phyloP scores from a whole-genome alignment of 2,329 filamentous ascomycete genomes.

The Didymella pomorum region DNA sequence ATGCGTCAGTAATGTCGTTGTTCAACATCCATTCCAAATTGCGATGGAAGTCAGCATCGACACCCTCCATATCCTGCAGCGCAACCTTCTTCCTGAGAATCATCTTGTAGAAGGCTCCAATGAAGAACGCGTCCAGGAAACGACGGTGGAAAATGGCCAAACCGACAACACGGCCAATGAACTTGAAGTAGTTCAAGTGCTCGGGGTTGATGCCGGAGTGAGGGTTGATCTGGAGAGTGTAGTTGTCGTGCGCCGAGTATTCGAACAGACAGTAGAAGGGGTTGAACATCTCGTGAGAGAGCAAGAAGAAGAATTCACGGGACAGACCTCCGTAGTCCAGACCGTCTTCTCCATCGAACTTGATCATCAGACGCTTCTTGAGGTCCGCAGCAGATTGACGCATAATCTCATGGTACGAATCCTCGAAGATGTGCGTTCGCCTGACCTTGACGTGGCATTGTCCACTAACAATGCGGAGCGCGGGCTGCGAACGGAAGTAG shows the following conservation, averaged over 20 bases:
- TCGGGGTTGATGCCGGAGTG: constrained; percentile 99
- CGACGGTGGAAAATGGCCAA: constrained; percentile 97
- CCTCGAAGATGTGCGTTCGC: constrained; percentile 96
- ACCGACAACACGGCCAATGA: constrained; percentile 96
- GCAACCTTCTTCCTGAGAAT: constrained; percentile 91
- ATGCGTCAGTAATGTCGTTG: constrained; percentile 93
- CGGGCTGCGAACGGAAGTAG: constrained; percentile 98
- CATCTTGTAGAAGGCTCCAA: constrained; percentile 99
- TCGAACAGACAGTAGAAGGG: constrained; percentile 99
- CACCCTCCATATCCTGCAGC: constrained; percentile 96
- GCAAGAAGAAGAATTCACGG: constrained; percentile 96
- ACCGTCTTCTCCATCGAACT: constrained; percentile 98
- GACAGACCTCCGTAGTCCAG: constrained; percentile 97
- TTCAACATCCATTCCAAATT: constrained; percentile 98
- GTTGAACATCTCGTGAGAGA: constrained; percentile 99
- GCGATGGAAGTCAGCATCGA: constrained; percentile 96
- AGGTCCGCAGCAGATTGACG: constrained; percentile 92
- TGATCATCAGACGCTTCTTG: constrained; percentile 99
- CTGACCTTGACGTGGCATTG: constrained; percentile 99
- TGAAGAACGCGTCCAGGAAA: constrained; percentile 98
- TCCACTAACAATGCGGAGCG: constrained; percentile 91
- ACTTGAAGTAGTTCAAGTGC: constrained; percentile 99
- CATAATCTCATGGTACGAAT: constrained; percentile 98
- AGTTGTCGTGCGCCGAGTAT: constrained; percentile 99
- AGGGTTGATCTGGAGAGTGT: constrained; percentile 98